A percentile compares a stretch with the other conserved stretches of the same genome.
Conservation (phyloP, 78 protist genomes). For the slime mould (Dictyostelium discoideum) region dicty_2.7 NC_007089.4:1292001-1292500, state of each 20-base stretch:
- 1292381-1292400: slow-evolving; percentile 52
- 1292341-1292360: neutral
- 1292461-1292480: neutral
- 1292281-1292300: slow-evolving; percentile 59
- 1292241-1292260: slow-evolving; percentile 45
- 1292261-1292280: slow-evolving; percentile 50
- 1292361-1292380: neutral
- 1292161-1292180: neutral
- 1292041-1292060: slow-evolving; percentile 25
- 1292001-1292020: slow-evolving; percentile 56
- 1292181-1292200: neutral
- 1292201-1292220: neutral
- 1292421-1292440: slow-evolving; percentile 7
- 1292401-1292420: neutral
- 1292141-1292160: neutral
- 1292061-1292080: neutral
- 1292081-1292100: no score
- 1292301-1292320: slow-evolving; percentile 61
- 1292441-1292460: slow-evolving; percentile 2
- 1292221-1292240: slow-evolving; percentile 34
- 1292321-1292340: slow-evolving; percentile 25
- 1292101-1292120: no score
- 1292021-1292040: slow-evolving; percentile 42
- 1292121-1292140: neutral
- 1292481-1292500: neutral